A percentile compares a stretch with the other conserved stretches of the same genome.
phyloP scores from a whole-genome alignment of 2,329 filamentous ascomycete genomes.

The Fusarium veterinarium region DNA sequence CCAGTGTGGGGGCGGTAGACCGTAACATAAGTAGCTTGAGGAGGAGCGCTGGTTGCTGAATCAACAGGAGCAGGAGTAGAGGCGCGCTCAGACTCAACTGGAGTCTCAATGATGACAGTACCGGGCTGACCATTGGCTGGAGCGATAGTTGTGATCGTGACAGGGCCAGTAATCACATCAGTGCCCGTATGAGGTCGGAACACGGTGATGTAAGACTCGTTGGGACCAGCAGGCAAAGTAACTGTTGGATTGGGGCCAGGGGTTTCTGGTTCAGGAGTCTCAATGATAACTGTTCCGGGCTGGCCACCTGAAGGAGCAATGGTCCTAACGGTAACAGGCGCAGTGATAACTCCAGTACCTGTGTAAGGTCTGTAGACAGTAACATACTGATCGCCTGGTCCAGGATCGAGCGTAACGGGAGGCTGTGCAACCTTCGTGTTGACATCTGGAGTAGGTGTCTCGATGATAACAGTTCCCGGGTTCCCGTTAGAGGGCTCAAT shows the following conservation, averaged over 20 bases:
- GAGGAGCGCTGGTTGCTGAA: neutral
- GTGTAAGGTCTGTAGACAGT: slow-evolving; percentile 27
- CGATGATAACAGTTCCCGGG: slow-evolving; percentile 26
- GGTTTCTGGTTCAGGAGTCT: slow-evolving; percentile 15
- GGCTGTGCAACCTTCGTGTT: slow-evolving; percentile 17
- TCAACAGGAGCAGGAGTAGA: slow-evolving; percentile 4
- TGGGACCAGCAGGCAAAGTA: slow-evolving; percentile 19
- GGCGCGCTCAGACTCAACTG: neutral
- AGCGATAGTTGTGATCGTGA: slow-evolving; percentile 20
- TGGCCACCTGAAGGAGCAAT: slow-evolving; percentile 11
- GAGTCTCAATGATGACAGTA: slow-evolving; percentile 29
- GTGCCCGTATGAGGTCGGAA: slow-evolving; percentile 20
- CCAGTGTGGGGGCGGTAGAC: slow-evolving; percentile 29
- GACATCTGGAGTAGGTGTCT: slow-evolving; percentile 18
- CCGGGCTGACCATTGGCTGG: slow-evolving; percentile 17
- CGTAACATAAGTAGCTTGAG: slow-evolving; percentile 21
- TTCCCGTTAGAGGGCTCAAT: slow-evolving; percentile 14
- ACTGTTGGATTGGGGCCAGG: slow-evolving; percentile 17
- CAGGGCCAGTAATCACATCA: slow-evolving; percentile 16
- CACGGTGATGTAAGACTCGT: slow-evolving; percentile 25
- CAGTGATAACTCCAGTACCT: slow-evolving; percentile 15
- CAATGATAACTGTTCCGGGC: slow-evolving; percentile 28
- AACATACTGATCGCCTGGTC: slow-evolving; percentile 10
- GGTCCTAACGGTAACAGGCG: slow-evolving; percentile 16
- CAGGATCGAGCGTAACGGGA: slow-evolving; percentile 22